Evolutionary conservation across 1,284 basidiomycete species (phyloP), one percentile per base, ranked within the genome.

Genomic region (Rhodofomes roseus): DNA sequence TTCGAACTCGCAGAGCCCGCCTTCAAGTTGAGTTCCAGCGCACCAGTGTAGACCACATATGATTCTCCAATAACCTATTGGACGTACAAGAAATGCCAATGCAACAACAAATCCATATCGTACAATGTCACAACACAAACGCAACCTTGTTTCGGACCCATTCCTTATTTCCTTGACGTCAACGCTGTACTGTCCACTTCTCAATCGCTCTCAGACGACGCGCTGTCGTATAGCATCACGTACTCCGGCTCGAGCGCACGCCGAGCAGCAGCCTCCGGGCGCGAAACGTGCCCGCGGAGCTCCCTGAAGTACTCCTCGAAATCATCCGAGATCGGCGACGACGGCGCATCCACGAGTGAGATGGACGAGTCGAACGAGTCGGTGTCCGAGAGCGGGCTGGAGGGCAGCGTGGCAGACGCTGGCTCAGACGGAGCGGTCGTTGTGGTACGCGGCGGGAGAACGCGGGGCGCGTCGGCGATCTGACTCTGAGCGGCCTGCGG

Each of bases 151-250:
- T 7, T 25, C 18, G 22, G 29, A 18, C 14, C 39, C 12, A 18
- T 55, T 25, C 54, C 18, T 34, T 4, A 11, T 55, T 12, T 43
- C 40, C 31, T 34, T 11, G 11, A 4, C 31, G 31, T 34, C 31
- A 4, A 34, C 11, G n/a, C 11, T 34, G 5, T 11, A 11, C 31
- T 11, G 31, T 34, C 31, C 31, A 34, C 31, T 34, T 34, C 31
- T 71, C 64, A 77, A 53, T 79, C 70, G 12, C 81, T 83, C 39
- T 84, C 83, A 0, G 79, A 81, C 27, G 81, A 83, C 53, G 77
- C 77, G 60, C 84, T 84, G 67, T 89, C 89, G 64, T 87, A 90
- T 57, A 90, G 68, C 61, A 90, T 78, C 18, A 90, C 86, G 65
- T 88, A 90, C 65, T 90, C 87, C 57, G 79, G 68, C 27, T 79